Percentiles rank a stretch among this genome's conserved stretches.
phyloP scores from a whole-genome alignment of 2,329 filamentous ascomycete genomes.

The Rutstroemia sp. region DNA sequence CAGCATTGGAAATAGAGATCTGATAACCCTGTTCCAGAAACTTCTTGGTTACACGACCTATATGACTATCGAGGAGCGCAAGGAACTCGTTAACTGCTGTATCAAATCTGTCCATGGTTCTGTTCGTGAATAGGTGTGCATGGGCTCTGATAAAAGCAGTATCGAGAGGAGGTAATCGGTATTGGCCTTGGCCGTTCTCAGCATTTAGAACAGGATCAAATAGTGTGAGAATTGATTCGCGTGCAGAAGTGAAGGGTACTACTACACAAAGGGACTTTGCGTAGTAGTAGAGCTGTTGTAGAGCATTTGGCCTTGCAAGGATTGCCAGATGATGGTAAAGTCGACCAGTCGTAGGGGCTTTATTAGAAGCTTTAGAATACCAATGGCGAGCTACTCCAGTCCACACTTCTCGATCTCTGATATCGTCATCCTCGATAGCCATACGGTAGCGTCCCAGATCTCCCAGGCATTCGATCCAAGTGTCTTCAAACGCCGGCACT shows the following conservation, averaged over 20 bases:
- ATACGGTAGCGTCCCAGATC: constrained; percentile 79
- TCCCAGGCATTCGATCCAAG: constrained; percentile 81
- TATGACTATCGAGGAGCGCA: constrained; percentile 46
- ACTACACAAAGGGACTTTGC: constrained; percentile 59
- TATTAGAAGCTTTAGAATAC: constrained; percentile 62
- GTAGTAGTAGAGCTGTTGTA: constrained; percentile 69
- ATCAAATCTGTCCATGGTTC: constrained; percentile 39
- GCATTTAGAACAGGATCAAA: constrained; percentile 50
- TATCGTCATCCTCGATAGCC: constrained; percentile 82
- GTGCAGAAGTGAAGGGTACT: constrained; percentile 51
- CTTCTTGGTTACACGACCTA: constrained; percentile 41
- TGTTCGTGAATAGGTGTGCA: constrained; percentile 53
- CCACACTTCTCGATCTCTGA: constrained; percentile 69
- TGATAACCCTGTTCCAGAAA: constrained; percentile 44
- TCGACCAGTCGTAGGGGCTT: constrained; percentile 65
- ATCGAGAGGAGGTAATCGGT: constrained; percentile 42
- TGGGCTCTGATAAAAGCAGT: constrained; percentile 56
- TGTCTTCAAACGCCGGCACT: constrained; percentile 73
- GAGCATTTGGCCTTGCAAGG: constrained; percentile 58
- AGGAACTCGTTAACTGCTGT: constrained; percentile 43
- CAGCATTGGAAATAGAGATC: constrained; percentile 43
- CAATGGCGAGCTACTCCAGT: constrained; percentile 71
- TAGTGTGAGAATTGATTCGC: constrained; percentile 62
- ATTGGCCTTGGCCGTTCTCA: constrained; percentile 31
- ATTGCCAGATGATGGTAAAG: constrained; percentile 88